Conservation (phyloP, 495 filamentous ascomycete genomes). For the Xylaria grammica region DNA sequence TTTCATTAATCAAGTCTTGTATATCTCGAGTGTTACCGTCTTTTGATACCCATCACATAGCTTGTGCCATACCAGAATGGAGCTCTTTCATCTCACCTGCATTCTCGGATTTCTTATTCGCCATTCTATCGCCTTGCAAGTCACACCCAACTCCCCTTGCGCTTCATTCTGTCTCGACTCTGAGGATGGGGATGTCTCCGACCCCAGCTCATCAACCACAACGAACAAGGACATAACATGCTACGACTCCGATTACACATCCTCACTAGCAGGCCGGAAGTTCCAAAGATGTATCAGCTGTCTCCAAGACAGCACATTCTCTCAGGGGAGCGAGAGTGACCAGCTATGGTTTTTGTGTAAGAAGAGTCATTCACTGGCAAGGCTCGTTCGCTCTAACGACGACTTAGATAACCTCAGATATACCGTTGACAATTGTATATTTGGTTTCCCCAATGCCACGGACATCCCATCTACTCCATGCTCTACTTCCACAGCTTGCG, state of each 20-base stretch:
- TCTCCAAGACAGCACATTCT: conserved; percentile 54
- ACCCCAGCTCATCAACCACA: conserved; percentile 52
- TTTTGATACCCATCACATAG: background rate
- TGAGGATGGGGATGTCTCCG: conserved; percentile 42
- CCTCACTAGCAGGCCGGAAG: conserved; percentile 43
- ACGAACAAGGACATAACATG: conserved; percentile 52
- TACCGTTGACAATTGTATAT: conserved; percentile 49
- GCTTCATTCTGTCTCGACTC: conserved; percentile 51
- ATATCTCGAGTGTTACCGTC: background rate
- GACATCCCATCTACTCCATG: conserved; percentile 45
- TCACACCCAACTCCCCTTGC: conserved; percentile 59
- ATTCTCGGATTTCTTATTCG: conserved; percentile 32
- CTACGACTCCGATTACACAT: conserved; percentile 44
- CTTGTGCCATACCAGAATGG: conserved; percentile 15
- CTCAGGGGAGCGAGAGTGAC: conserved; percentile 51
- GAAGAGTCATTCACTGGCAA: conserved; percentile 16
- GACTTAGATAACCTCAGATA: conserved; percentile 53
- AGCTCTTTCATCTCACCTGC: conserved; percentile 25
- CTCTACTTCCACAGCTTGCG: conserved; percentile 49
- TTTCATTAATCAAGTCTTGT: background rate
- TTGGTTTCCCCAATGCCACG: conserved; percentile 51
- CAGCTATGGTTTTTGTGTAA: conserved; percentile 59
- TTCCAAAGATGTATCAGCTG: conserved; percentile 57
- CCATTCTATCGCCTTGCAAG: conserved; percentile 46
- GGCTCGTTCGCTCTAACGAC: conserved; percentile 27